Percentiles rank a stretch among this genome's conserved stretches.
Conservation (phyloP, 768 basidiomycete species). For the Leccinum boreale region DNA sequence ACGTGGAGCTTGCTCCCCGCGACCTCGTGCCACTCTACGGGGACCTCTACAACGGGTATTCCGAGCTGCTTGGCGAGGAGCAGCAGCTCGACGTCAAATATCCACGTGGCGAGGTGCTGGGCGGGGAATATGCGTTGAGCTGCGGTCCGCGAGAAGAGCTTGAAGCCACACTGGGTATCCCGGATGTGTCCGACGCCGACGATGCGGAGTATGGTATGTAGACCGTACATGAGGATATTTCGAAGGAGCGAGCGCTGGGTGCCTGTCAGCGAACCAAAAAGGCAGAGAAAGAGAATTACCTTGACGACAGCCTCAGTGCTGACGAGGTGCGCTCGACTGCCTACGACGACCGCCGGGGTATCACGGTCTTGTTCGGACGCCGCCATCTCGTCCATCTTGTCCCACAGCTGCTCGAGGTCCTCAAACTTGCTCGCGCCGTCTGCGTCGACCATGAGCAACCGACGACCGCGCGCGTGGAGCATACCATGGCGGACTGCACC, state of each 20-base stretch:
- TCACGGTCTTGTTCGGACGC: slow-evolving; percentile 30
- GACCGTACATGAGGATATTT: slow-evolving; percentile 90
- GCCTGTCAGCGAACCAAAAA: neutral
- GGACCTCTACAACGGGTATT: slow-evolving; percentile 82
- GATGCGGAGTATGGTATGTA: slow-evolving; percentile 85
- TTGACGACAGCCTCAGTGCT: slow-evolving; percentile 92
- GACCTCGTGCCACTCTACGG: slow-evolving; percentile 92
- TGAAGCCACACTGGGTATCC: slow-evolving; percentile 98
- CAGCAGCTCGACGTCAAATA: slow-evolving; percentile 94
- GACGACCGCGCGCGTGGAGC: slow-evolving; percentile 70
- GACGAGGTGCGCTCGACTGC: slow-evolving; percentile 91
- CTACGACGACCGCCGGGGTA: slow-evolving; percentile 67
- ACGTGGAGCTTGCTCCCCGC: slow-evolving; percentile 90
- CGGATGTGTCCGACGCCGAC: slow-evolving; percentile 88
- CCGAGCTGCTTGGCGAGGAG: slow-evolving; percentile 74
- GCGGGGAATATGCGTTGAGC: slow-evolving; percentile 81
- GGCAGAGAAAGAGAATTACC: slow-evolving; percentile 36
- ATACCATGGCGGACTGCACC: slow-evolving; percentile 93
- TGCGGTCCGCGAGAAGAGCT: slow-evolving; percentile 82
- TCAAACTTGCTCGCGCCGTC: slow-evolving; percentile 89
- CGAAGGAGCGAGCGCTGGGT: slow-evolving; percentile 79
- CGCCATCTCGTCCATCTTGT: slow-evolving; percentile 61
- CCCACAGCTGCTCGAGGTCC: slow-evolving; percentile 79
- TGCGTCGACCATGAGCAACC: slow-evolving; percentile 90
- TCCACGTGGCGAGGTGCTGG: slow-evolving; percentile 89